These are phyloP conservation scores for Phytopythium helicoides DNA, from an alignment of 352 stramenopile species.

Conservation along the genomic window DNA sequence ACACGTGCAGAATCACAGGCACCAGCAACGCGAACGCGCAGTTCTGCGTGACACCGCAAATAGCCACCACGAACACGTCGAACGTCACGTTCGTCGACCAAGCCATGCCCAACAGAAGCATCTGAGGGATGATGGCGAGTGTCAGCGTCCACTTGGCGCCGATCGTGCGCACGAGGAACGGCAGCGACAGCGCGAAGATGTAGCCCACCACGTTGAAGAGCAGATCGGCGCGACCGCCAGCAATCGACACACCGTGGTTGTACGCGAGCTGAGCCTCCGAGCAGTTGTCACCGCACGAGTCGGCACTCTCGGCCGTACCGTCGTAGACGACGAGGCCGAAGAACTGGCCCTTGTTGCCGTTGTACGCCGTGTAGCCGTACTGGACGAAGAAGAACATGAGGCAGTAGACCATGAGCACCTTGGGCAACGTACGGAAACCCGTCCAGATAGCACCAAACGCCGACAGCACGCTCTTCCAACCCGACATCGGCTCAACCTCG, in stretches of 20 bases:
- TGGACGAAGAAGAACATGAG: slow-evolving; percentile 39
- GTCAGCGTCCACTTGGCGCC: slow-evolving; percentile 43
- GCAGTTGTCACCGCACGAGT: slow-evolving; percentile 32
- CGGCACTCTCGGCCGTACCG: slow-evolving; percentile 27
- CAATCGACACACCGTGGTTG: slow-evolving; percentile 47
- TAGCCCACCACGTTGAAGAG: slow-evolving; percentile 45
- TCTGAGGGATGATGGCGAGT: slow-evolving; percentile 38
- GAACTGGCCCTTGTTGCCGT: no score
- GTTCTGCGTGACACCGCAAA: slow-evolving; percentile 45
- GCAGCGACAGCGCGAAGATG: slow-evolving; percentile 37
- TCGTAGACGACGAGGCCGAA: slow-evolving; percentile 42
- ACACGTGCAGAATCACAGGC: slow-evolving; percentile 58
- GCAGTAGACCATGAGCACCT: slow-evolving; percentile 25
- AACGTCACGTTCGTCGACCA: slow-evolving; percentile 45
- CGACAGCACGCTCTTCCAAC: slow-evolving; percentile 19
- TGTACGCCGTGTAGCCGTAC: slow-evolving; percentile 61
- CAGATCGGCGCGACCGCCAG: slow-evolving; percentile 47
- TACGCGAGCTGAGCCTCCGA: slow-evolving; percentile 27
- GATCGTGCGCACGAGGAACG: slow-evolving; percentile 38
- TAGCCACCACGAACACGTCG: slow-evolving; percentile 36
- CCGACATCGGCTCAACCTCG: slow-evolving; percentile 15
- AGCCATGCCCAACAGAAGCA: slow-evolving; percentile 45
- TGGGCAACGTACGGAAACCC: slow-evolving; percentile 30
- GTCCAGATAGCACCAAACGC: slow-evolving; percentile 39
- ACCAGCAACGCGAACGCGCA: slow-evolving; percentile 50